phyloP scores from a whole-genome alignment of 352 stramenopile species.

The Globisporangium alternatum region DNA sequence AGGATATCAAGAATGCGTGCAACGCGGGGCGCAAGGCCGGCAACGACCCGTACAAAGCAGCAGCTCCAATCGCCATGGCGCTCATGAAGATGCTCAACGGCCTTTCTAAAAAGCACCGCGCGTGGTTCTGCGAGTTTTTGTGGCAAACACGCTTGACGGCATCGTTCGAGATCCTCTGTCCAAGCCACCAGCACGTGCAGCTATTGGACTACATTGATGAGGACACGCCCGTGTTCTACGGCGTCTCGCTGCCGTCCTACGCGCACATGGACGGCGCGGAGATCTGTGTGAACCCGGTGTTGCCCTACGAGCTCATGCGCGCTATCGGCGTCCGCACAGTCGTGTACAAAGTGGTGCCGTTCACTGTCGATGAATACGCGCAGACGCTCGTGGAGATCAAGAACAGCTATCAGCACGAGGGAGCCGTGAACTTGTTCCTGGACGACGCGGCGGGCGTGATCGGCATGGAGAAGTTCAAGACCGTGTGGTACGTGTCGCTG shows the following conservation, averaged over 20 bases:
- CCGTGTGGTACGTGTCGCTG: slow-evolving; percentile 81
- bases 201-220: slow-evolving; percentile 58
- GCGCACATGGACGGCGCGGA: slow-evolving; percentile 36
- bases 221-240: slow-evolving; percentile 82
- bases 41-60: slow-evolving; percentile 49
- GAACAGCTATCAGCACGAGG: slow-evolving; percentile 60
- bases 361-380: slow-evolving; percentile 30
- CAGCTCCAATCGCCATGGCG: slow-evolving; percentile 45
- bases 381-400: slow-evolving; percentile 41
- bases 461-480: slow-evolving; percentile 84
- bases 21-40: slow-evolving; percentile 17
- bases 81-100: slow-evolving; percentile 38
- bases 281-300: slow-evolving; percentile 75
- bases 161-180: slow-evolving; percentile 78
- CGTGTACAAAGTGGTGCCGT: slow-evolving; percentile 47
- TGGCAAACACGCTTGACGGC: slow-evolving; percentile 72
- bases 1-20: slow-evolving; percentile 45
- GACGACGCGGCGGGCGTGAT: slow-evolving; percentile 60
- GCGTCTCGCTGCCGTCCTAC: slow-evolving; percentile 54
- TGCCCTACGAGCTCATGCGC: slow-evolving; percentile 60
- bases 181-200: slow-evolving; percentile 75
- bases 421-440: slow-evolving; percentile 70
- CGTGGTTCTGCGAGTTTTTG: slow-evolving; percentile 66
- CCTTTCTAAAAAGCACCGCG: slow-evolving; percentile 35
- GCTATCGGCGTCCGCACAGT: slow-evolving; percentile 60